Base-by-base conservation (phyloP, 192 early-diverging fungal genomes). In the Gaertneriomyces sp. region DNA sequence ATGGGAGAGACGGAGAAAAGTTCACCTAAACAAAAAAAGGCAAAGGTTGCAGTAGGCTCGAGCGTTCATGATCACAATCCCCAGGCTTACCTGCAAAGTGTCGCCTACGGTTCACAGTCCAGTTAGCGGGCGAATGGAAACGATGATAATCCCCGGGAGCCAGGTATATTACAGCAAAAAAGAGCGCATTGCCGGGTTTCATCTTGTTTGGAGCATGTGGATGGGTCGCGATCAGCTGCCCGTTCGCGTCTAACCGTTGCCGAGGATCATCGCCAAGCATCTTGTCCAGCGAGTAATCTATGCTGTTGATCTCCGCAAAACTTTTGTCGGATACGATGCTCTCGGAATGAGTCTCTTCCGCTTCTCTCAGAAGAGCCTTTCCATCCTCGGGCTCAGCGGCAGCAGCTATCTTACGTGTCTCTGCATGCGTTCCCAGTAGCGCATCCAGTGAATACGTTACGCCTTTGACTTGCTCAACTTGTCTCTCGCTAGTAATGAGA, bases 121-220 rank as follows among this genome's bases (percentile, higher is more conserved):
- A 98, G 74, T 95, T 90, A 6, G 90, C 84, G 39, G 97, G 97
- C 20, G 95, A 95, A 63, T 99, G 97, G 87, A 96, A 99, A 12
- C 93, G 87, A 74, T 99, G 97, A 76, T 99, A 99, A 74, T 99
- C 97, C 0, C 96, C 97, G 6, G 97, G 97, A 0, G 96, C 92
- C 63, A 99, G 75, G 68, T 99, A 99, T 33, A 99, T 89, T 8
- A 98, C 95, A 65, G 83, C 86, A 72, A 90, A 99, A 61, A 87
- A 94, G 39, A 98, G 81, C 9, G 78, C 72, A 69, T 96, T 90
- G 63, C 89, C 88, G 20, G 79, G 76, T 42, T 77, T 76, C 20
- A 84, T 58, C 10, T 72, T 68, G 55, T 78, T 75, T 25, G 56
- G 49, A 14, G 46, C 68, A 38, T 69, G 52, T 20, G 19, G 41